A percentile compares a stretch with the other conserved stretches of the same genome.
Evolutionary conservation across 805 yeast genomes (phyloP).

Genomic region (Torulaspora franciscae): DNA sequence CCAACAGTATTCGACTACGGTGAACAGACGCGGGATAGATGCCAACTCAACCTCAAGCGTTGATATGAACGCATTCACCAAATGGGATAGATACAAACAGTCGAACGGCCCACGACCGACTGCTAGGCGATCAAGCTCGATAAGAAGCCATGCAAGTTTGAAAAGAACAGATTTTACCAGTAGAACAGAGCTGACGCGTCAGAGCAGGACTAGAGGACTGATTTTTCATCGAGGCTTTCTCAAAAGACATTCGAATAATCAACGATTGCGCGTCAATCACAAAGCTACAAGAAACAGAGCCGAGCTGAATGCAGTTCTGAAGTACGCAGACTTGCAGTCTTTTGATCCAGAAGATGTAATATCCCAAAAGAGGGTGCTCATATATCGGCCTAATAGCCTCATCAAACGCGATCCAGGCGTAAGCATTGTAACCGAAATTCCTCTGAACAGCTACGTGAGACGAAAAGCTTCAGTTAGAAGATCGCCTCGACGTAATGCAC

Average conservation of each 20-base stretch:
- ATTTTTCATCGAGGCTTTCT: slow-evolving; percentile 32
- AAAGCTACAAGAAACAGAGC: slow-evolving; percentile 14
- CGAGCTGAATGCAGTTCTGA: slow-evolving; percentile 22
- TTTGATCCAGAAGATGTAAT: slow-evolving; percentile 14
- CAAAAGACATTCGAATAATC: slow-evolving; percentile 8
- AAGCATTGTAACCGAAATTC: slow-evolving; percentile 4
- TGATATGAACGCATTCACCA: slow-evolving; percentile 7
- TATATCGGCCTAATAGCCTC: slow-evolving; percentile 6
- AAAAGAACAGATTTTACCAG: slow-evolving; percentile 27
- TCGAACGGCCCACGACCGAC: not conserved
- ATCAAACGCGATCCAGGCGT: slow-evolving; percentile 4
- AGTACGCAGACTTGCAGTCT: slow-evolving; percentile 18
- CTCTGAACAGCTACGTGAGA: slow-evolving; percentile 5
- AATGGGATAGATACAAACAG: slow-evolving; percentile 11
- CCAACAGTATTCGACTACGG: not conserved
- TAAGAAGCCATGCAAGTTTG: slow-evolving; percentile 14
- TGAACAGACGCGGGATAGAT: slow-evolving; percentile 2
- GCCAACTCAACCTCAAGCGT: slow-evolving; percentile 1
- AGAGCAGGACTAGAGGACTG: slow-evolving; percentile 14
- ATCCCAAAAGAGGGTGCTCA: slow-evolving; percentile 1
- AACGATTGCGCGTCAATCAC: not conserved
- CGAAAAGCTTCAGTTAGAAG: slow-evolving; percentile 5
- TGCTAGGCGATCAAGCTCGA: not conserved
- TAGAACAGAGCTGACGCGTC: slow-evolving; percentile 16
- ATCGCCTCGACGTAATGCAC: slow-evolving; percentile 1